phyloP scores from a whole-genome alignment of 2,329 filamentous ascomycete genomes.

The Aureobasidium namibiae region DNA sequence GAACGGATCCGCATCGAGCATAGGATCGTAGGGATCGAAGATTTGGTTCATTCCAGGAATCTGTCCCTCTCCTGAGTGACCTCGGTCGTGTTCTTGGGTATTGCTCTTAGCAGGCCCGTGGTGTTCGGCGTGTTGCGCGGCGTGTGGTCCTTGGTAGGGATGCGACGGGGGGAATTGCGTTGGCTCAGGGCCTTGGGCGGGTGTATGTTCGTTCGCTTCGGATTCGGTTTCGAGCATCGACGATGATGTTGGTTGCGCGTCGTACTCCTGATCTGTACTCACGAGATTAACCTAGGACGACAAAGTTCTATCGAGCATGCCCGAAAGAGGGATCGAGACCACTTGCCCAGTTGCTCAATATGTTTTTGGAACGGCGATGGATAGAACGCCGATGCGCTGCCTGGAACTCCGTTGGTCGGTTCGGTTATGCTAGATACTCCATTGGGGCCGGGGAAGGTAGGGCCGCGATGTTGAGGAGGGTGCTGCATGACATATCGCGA shows the following conservation, averaged over 20 bases:
- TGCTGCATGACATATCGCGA: conserved; percentile 30
- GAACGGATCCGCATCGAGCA: conserved; percentile 88
- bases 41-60: conserved; percentile 37
- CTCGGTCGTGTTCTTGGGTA: conserved; percentile 19
- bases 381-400: conserved; percentile 54
- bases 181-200: conserved; percentile 38
- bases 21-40: conserved; percentile 70
- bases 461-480: conserved; percentile 30
- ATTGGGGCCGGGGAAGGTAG: conserved; percentile 23
- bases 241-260: conserved; percentile 55
- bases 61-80: conserved; percentile 6
- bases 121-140: conserved; percentile 3
- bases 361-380: conserved; percentile 86
- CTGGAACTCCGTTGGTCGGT: conserved; percentile 18
- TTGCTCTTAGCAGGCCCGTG: not conserved
- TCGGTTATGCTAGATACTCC: conserved; percentile 30
- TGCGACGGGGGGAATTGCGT: not conserved
- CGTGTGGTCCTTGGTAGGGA: not conserved
- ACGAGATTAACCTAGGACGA: conserved; percentile 61
- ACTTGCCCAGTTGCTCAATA: conserved; percentile 91
- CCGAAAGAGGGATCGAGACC: conserved; percentile 42
- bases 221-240: conserved; percentile 67
- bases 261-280: conserved; percentile 90
- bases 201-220: conserved; percentile 54
- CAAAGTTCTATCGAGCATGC: conserved; percentile 49